phyloP scores from a whole-genome alignment of 805 yeast genomes.

The Zygoascus flipseniorum region DNA sequence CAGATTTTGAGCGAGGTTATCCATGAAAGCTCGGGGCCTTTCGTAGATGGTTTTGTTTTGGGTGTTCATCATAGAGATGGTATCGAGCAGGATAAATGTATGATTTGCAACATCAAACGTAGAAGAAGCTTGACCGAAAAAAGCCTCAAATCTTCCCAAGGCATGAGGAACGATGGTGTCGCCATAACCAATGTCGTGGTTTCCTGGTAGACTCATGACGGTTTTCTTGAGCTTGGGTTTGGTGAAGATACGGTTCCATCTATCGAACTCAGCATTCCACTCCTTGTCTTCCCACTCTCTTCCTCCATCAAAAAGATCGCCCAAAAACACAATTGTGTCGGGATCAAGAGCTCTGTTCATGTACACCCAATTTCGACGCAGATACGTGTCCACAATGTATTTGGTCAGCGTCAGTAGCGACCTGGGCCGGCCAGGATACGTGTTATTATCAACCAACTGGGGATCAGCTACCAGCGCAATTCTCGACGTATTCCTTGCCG shows the following conservation, averaged over 20 bases:
- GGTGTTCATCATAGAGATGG: slow-evolving; percentile 69
- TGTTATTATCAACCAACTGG: slow-evolving; percentile 79
- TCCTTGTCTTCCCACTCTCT: slow-evolving; percentile 65
- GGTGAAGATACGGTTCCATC: slow-evolving; percentile 66
- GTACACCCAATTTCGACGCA: slow-evolving; percentile 62
- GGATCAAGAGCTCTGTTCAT: slow-evolving; percentile 57
- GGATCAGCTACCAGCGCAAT: slow-evolving; percentile 82
- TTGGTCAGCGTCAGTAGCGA: slow-evolving; percentile 47
- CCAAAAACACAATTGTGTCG: slow-evolving; percentile 68
- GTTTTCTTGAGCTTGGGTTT: slow-evolving; percentile 38
- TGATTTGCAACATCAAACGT: slow-evolving; percentile 57
- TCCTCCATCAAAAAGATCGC: slow-evolving; percentile 94
- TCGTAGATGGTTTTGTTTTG: slow-evolving; percentile 36
- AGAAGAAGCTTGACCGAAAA: slow-evolving; percentile 64
- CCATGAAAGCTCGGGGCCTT: slow-evolving; percentile 47
- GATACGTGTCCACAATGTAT: slow-evolving; percentile 65
- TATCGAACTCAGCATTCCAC: slow-evolving; percentile 61
- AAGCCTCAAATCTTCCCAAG: slow-evolving; percentile 53
- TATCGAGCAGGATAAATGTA: slow-evolving; percentile 67
- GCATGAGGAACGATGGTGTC: slow-evolving; percentile 52
- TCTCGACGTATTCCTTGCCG: slow-evolving; percentile 9
- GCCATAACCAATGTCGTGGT: slow-evolving; percentile 95
- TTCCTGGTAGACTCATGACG: slow-evolving; percentile 64
- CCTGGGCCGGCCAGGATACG: slow-evolving; percentile 67
- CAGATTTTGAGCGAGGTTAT: slow-evolving; percentile 23